phyloP scores from a whole-genome alignment of 306 rosid genomes.

The Abrus precatorius region DNA sequence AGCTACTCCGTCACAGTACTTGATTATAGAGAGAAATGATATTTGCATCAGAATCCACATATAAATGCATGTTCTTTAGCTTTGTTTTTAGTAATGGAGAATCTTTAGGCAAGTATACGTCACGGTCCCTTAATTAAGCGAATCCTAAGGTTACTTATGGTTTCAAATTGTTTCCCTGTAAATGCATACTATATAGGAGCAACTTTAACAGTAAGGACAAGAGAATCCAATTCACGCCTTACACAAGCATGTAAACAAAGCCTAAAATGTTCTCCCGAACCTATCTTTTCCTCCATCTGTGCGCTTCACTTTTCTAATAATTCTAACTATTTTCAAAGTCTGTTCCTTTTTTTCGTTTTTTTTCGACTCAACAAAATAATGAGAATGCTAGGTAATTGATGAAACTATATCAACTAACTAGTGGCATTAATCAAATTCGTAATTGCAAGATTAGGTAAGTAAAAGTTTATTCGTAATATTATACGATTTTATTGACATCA shows the following conservation, averaged over 20 bases:
- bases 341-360: background rate
- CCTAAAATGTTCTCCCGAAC: constrained; percentile 36
- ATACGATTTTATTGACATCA: too few species aligned
- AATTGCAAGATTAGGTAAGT: constrained; percentile 34
- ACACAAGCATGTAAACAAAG: constrained; percentile 58
- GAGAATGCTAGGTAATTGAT: constrained; percentile 48
- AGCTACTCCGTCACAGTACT: background rate
- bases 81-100: constrained; percentile 50
- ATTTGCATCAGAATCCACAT: constrained; percentile 66
- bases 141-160: constrained; percentile 53
- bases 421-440: constrained; percentile 37
- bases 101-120: constrained; percentile 63
- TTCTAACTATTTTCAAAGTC: constrained; percentile 6
- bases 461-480: too few species aligned
- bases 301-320: constrained; percentile 57
- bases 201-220: constrained; percentile 69
- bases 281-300: constrained; percentile 61
- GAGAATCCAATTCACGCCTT: constrained; percentile 75
- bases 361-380: constrained; percentile 30
- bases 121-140: constrained; percentile 51
- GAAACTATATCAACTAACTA: constrained; percentile 53
- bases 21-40: constrained; percentile 39
- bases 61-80: constrained; percentile 32
- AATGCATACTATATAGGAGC: constrained; percentile 1
- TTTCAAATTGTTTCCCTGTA: constrained; percentile 50